A percentile compares a stretch with the other conserved stretches of the same genome.
phyloP scores from a whole-genome alignment of 148 eudicot species.

The Pharnaceum exiguum region DNA sequence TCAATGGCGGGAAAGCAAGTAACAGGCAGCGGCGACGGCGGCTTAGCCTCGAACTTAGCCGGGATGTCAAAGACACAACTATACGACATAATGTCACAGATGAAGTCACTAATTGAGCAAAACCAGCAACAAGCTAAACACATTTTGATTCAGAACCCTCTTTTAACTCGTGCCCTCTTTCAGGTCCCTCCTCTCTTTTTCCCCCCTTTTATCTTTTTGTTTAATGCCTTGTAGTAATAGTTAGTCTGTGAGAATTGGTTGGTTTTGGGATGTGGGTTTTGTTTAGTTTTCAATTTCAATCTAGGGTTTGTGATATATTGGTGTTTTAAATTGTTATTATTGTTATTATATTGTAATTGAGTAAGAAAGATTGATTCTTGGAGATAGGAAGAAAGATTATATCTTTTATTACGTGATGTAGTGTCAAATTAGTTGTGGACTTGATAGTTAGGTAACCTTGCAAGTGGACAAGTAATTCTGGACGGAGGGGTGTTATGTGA shows the following conservation, averaged over 20 bases:
- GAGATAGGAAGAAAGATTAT: too few species aligned
- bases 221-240: constrained; percentile 5
- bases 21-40: constrained; percentile 58
- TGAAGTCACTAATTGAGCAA: constrained; percentile 83
- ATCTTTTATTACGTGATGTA: too few species aligned
- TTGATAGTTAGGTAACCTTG: too few species aligned
- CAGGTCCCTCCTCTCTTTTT: constrained; percentile 40
- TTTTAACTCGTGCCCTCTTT: constrained; percentile 75
- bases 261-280: too few species aligned
- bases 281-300: too few species aligned
- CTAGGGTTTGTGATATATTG: neutral
- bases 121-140: constrained; percentile 88
- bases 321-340: neutral
- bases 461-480: too few species aligned
- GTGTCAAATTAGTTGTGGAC: too few species aligned
- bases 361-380: too few species aligned
- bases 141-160: constrained; percentile 79
- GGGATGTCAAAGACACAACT: constrained; percentile 82
- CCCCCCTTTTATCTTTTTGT: neutral
- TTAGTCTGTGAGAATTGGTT: neutral
- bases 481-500: too few species aligned
- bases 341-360: neutral
- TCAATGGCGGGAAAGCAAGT: constrained; percentile 66
- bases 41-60: constrained; percentile 54
- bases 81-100: constrained; percentile 91